Evolutionary conservation across 2,329 filamentous ascomycete species (phyloP), one percentile per base, ranked within the genome.

Genomic region (Aspergillus hiratsukae): DNA sequence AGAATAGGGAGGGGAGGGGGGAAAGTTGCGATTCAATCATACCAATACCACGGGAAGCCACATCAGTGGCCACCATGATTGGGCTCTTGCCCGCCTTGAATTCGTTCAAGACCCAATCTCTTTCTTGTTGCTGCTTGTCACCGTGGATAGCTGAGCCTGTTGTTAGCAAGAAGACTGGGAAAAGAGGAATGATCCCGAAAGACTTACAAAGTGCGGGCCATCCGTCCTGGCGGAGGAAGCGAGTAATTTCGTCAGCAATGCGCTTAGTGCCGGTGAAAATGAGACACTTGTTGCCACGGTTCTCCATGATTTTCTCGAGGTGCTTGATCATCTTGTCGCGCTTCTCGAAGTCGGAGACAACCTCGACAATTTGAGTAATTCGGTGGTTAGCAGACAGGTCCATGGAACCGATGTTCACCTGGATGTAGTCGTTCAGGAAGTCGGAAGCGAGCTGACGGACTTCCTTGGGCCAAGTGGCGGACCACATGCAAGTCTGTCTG

Each of bases 1-100:
- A n/a, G 60, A 50, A 60, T 62, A 65, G 63, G 59, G 58, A 58
- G 58, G 63, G 64, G 64, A 66, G 63, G 65, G 71, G 71, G 66
- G 71, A 72, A 77, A 76, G 73, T 79, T 77, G 76, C 79, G 80
- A 61, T 79, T 83, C 81, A 85, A 89, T 93, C 91, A 96, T 95
- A 97, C 94, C 94, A 81, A 99, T 97, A 91, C 94, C 94, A 92
- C 94, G 94, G 75, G 94, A 97, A 80, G 94, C 94, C 80, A 99
- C 94, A 74, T 97, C 94, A 66, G 94, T 99, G 80, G 94, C 94
- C 81, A 99, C 94, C 92, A 99, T 96, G 86, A 99, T 96, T 75
- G 94, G 94, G 81, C 91, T 96, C 84, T 97, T 97, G 80, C 91
- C 92, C 64, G 90, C 90, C 87, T 97, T 99, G 87, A 99, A 99